Evolutionary conservation across 352 stramenopile genomes (phyloP), one percentile per base, ranked within the genome.

Genomic region (Pythium utonaiense): DNA sequence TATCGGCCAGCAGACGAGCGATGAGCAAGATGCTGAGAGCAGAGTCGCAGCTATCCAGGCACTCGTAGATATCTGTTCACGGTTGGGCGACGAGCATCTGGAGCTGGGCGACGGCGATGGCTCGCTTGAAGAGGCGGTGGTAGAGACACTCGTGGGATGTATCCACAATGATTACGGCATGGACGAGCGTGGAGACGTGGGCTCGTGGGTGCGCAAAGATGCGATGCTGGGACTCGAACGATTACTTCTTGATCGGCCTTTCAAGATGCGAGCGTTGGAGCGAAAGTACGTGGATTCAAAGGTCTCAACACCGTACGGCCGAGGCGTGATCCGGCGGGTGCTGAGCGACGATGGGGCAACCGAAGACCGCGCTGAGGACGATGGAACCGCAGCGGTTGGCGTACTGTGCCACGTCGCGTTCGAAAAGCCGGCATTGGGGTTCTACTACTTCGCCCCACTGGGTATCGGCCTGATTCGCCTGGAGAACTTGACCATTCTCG

Each of bases 121-220:
- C 2, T 49, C 41, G 3, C 47, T 71, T 12, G 78, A 89, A 54
- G 69, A 80, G 19, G 41, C 52, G 12, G 83, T 98, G 4, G 83
- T 98, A 16, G 63, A 80, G 13, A 76, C 93, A 31, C 76, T 99
- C 2, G 64, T 99, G 16, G 54, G 64, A 21, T 89, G 83, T 56
- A 86, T 96, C 10, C 75, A 96, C 45, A 72, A 90, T 48, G 97
- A 99, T 73, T 99, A 99, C 69, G 93, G 86, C 22, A 86, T 96
- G 10, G 97, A 99, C 75, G 96, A 98, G 73, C 86, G 97, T 41
- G 97, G 97, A 6, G 97, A 99, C 75, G 96, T 99, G 19, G 97
- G 97, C 12, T 99, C 96, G 12, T 99, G 97, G 97, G 96, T 97
- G 40, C 83, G 97, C 36, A 96, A 97, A 63, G 93, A 90, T 64